These are phyloP conservation scores for Lentinus tigrinus DNA, from an alignment of 768 basidiomycete species.

Conservation along the genomic window DNA sequence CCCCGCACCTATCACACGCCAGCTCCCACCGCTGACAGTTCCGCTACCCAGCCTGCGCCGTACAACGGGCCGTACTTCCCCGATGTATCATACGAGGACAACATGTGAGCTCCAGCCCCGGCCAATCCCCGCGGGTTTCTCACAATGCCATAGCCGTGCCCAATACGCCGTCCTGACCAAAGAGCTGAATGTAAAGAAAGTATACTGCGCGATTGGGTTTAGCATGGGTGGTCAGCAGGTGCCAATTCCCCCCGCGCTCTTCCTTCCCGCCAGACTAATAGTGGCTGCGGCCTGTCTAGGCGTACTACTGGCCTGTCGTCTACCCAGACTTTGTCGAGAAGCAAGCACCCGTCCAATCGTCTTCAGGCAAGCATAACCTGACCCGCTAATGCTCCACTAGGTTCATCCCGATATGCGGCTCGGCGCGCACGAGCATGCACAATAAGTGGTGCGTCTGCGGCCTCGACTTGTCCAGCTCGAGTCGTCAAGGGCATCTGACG, in stretches of 20 bases:
- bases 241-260: background rate
- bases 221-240: constrained; percentile 61
- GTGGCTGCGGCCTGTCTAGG: constrained; percentile 28
- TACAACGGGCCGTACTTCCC: constrained; percentile 63
- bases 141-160: constrained; percentile 39
- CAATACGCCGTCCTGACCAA: constrained; percentile 54
- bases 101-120: constrained; percentile 38
- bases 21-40: background rate
- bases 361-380: background rate
- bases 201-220: constrained; percentile 51
- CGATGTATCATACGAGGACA: constrained; percentile 54
- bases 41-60: constrained; percentile 42
- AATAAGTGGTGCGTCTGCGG: constrained; percentile 44
- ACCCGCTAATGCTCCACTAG: constrained; percentile 26
- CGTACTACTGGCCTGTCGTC: constrained; percentile 56
- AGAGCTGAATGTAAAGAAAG: constrained; percentile 42
- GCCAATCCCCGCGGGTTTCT: background rate
- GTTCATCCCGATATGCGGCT: constrained; percentile 51
- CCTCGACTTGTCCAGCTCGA: background rate
- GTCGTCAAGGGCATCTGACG: background rate
- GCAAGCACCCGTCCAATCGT: constrained; percentile 22
- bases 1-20: background rate
- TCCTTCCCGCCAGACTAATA: background rate
- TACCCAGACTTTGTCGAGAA: constrained; percentile 55
- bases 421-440: constrained; percentile 54